Evolutionary conservation across 78 protist genomes (phyloP), one percentile per base, ranked within the genome.

Genomic region (Protostelium mycophagum): DNA sequence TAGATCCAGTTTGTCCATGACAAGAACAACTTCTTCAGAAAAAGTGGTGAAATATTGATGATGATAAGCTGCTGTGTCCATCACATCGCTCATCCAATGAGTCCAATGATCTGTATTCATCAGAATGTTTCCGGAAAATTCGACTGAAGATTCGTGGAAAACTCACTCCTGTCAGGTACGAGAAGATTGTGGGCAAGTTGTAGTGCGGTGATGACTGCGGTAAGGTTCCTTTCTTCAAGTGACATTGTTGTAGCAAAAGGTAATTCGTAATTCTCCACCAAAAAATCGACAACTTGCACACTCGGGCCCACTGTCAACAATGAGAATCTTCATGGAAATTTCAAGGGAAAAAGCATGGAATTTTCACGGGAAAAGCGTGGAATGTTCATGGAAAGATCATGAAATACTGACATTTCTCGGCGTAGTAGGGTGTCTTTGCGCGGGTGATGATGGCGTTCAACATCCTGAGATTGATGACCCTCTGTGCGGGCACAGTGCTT

Each of bases 401-500:
- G n/a, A n/a, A n/a, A n/a, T n/a, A 51, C 73, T 16, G 31, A 51
- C 73, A 5, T 5, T 25, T 51, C 31, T 51, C 73, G 5, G 5
- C 16, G 16, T 51, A 51, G 73, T 51, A 51, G 5, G 73, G 73
- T 51, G 73, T 51, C 73, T 51, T 51, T 5, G 31, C 5, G 31
- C 16, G 5, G 5, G 73, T 25, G 73, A 51, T 51, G 73, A 51
- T 51, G 73, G 73, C 73, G 73, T 51, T 51, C 31, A 51, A 16
- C 5, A 16, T 51, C 16, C 73, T 5, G 5, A 51, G 16, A 51
- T 16, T 51, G 73, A 51, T 16, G 5, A 16, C 16, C 73, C 73
- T 51, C 73, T 51, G 73, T 25, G 73, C 73, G 73, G 73, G 73
- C 73, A 51, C 73, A 51, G 73, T 51, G 73, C 73, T 51, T 51